Evolutionary conservation across 129 eudicot genomes (phyloP).

Genomic region (Mikania micrantha): DNA sequence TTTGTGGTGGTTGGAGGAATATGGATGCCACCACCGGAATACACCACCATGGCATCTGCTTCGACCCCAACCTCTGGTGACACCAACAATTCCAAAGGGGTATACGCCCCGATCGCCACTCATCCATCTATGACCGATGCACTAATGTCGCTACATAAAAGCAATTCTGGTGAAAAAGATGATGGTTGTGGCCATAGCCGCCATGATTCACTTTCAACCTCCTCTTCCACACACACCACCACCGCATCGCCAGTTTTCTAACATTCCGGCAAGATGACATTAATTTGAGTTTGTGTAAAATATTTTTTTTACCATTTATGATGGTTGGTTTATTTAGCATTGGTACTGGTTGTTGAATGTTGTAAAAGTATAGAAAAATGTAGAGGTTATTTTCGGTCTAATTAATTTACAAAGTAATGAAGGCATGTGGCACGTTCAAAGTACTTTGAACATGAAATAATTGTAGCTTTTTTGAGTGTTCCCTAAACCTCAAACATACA

Average conservation of each 20-base stretch:
- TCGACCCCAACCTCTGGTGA: constrained; percentile 39
- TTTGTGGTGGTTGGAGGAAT: constrained; percentile 97
- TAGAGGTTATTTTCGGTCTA: constrained; percentile 14
- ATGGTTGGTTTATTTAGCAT: background rate
- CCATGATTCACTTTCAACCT: constrained; percentile 46
- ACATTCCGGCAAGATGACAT: constrained; percentile 1
- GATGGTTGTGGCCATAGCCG: constrained; percentile 31
- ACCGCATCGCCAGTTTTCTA: constrained; percentile 45
- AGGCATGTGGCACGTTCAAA: constrained; percentile 11
- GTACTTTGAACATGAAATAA: background rate
- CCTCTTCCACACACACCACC: constrained; percentile 72
- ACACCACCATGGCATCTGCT: constrained; percentile 26
- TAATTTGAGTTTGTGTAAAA: constrained; percentile 20
- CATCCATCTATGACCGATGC: constrained; percentile 32
- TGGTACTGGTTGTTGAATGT: constrained; percentile 8
- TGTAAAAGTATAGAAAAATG: constrained; percentile 18
- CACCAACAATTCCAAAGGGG: constrained; percentile 36
- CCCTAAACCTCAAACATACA: no score
- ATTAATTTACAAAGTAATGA: background rate
- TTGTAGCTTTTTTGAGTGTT: background rate
- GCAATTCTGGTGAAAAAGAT: constrained; percentile 25
- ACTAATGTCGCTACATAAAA: constrained; percentile 21
- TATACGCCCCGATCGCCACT: constrained; percentile 64
- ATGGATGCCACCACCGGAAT: constrained; percentile 96
- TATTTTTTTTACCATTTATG: constrained; percentile 20